Percentiles rank a stretch among this genome's conserved stretches.
These are phyloP conservation scores for Penicillium sp. DNA, from an alignment of 2,329 filamentous ascomycete species.

Conservation along the genomic window DNA sequence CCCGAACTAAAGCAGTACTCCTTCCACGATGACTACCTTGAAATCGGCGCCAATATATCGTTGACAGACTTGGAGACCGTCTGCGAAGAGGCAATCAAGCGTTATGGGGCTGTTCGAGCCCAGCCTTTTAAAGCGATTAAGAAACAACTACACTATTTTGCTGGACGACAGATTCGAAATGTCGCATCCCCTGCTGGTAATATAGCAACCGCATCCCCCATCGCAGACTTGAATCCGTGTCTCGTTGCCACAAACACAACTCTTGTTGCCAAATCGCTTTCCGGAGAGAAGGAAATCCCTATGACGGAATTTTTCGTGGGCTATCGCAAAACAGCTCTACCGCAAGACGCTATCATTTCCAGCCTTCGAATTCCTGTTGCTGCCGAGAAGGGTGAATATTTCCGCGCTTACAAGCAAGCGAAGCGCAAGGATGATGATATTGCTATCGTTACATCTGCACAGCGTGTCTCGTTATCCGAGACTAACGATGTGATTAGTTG, in stretches of 20 bases:
- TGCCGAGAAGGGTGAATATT: constrained; percentile 73
- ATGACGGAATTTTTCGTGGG: constrained; percentile 92
- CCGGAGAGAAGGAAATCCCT: constrained; percentile 76
- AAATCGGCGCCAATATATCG: constrained; percentile 89
- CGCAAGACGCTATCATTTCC: constrained; percentile 79
- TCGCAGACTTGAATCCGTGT: constrained; percentile 93
- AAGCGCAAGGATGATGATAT: constrained; percentile 99
- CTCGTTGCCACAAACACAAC: constrained; percentile 84
- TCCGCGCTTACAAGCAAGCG: constrained; percentile 90
- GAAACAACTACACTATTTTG: constrained; percentile 94
- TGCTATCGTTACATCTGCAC: constrained; percentile 88
- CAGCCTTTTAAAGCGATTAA: constrained; percentile 89
- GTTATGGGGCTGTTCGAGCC: constrained; percentile 69
- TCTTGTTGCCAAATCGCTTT: constrained; percentile 75
- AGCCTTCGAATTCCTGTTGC: constrained; percentile 83
- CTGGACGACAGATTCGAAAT: constrained; percentile 91
- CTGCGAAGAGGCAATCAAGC: constrained; percentile 73
- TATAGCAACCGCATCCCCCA: constrained; percentile 89
- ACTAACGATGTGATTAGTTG: constrained; percentile 70
- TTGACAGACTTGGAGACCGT: constrained; percentile 89
- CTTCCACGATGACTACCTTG: constrained; percentile 78
- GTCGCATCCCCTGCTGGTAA: constrained; percentile 97
- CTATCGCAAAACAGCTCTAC: constrained; percentile 81
- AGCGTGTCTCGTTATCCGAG: constrained; percentile 72
- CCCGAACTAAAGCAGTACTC: constrained; percentile 80